Percentiles rank a stretch among this genome's conserved stretches.
These are phyloP conservation scores for Casuarina glauca DNA, from an alignment of 306 rosid species.

Conservation along the genomic window DNA sequence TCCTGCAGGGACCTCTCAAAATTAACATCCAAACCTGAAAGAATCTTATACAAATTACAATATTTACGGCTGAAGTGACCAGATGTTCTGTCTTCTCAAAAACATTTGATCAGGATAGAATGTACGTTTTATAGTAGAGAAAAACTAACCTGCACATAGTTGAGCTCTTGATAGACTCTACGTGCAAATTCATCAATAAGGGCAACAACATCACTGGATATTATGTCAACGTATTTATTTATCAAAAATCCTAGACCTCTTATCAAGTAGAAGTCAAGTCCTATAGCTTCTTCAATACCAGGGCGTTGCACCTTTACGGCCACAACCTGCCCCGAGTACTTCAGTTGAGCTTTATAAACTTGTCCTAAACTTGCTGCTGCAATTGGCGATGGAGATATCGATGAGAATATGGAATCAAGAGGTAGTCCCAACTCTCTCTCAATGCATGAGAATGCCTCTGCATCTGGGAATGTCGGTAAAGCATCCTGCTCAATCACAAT, in stretches of 20 bases:
- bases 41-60: constrained; percentile 27
- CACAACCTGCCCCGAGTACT: constrained; percentile 62
- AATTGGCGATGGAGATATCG: constrained; percentile 69
- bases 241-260: constrained; percentile 73
- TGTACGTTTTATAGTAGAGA: constrained; percentile 14
- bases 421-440: constrained; percentile 77
- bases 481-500: constrained; percentile 66
- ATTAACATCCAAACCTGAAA: constrained; percentile 76
- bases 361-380: constrained; percentile 99
- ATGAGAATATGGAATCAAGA: constrained; percentile 69
- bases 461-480: constrained; percentile 85
- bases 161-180: constrained; percentile 95
- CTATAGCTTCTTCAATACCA: constrained; percentile 82
- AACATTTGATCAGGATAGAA: constrained; percentile 6
- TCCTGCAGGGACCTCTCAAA: constrained; percentile 95
- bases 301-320: constrained; percentile 99
- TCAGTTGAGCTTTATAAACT: constrained; percentile 83
- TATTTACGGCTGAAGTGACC: neutral
- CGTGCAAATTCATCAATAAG: constrained; percentile 87
- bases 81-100: constrained; percentile 3
- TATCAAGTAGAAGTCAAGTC: constrained; percentile 86
- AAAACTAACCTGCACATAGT: constrained; percentile 89
- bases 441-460: constrained; percentile 80
- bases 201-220: constrained; percentile 81
- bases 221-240: constrained; percentile 76